Base-by-base conservation (phyloP, 108 stramenopile genomes). In the Nannochloropsis gaditana region DNA sequence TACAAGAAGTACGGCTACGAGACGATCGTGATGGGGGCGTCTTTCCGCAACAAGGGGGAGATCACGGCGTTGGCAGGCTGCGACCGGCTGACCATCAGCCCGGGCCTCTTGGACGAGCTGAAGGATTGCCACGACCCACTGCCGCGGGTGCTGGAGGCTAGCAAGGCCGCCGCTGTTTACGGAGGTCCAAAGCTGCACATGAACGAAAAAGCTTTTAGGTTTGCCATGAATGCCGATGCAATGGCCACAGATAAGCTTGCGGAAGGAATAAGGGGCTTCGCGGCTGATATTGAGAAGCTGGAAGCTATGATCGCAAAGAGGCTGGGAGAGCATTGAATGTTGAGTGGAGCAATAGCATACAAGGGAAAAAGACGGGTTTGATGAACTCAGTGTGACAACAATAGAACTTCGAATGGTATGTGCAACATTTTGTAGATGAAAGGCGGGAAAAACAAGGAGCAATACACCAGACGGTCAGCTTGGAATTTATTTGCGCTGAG, bases 21-120 rank as follows among this genome's bases (percentile, higher is more conserved):
- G 19, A 99, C 99, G 42, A 97, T 98, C 86, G 96, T 95, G 82
- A 99, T 99, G 99, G 97, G 97, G 15, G 96, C 97, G 9, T 92
- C 92, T 45, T 99, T 97, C 95, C 92, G 99, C 44, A 92, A 91
- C 92, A 91, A 79, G 87, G 89, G 90, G 21, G 82, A 91, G 91
- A 91, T 93, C 88, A 83, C 86, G 31, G 87, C 85, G 82, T 85
- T 93, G 44, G 91, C 92, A 41, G 92, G 92, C 43, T 92, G 92
- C 83, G 92, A 93, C 86, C 88, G 90, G 83, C 91, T 93, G 21
- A 93, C 92, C 81, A 93, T 93, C 82, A 43, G 85, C 31, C 92
- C 92, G n/a, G 85, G 82, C 84, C 84, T 91, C 44, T 85, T 91
- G 42, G 82, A 90, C 84, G 90, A 89, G 83, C 86, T 90, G 5